Base-by-base conservation (phyloP, 768 basidiomycete genomes). In the Cyathus striatus region DNA sequence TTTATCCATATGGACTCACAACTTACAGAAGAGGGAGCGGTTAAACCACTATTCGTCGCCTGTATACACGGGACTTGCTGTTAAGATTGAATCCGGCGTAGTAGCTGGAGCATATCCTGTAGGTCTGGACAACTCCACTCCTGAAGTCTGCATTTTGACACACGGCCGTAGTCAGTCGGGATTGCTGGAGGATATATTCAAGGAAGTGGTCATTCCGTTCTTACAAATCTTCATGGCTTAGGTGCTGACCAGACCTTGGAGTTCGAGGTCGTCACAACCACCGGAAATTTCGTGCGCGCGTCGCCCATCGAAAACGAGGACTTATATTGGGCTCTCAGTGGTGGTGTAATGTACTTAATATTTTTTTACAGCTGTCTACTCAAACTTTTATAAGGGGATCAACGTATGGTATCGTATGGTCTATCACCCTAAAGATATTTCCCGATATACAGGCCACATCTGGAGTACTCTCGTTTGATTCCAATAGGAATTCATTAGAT, bases 261-360 rank as follows among this genome's bases (percentile, higher is more conserved):
- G 23, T 61, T 66, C 45, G 64, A 64, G 27, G 57, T 71, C 12
- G 62, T 72, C 17, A 72, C 70, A 2, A 63, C 72, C 1, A 56
- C 62, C 38, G 72, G 70, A 7, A 23, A 55, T 16, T 55, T 56
- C 40, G 50, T 49, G 40, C 59, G 50, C 47, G 63, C 48, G 41
- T 62, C 42, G 53, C 59, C 47, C 53, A 64, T 52, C 38, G 44
- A 65, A 38, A 66, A 72, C 38, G 25, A 41, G 7, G 68, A 72
- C 39, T 56, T 73, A 0, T 72, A 64, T 51, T 73, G 61, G 54
- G 70, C 69, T 3, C 50, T 73, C 3, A 57, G 52, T 25, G 59
- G 58, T 21, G 62, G 60, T 12, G 60, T 57, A 26, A 25, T 17
- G 12, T 32, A 12, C 3, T 12, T 17, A n/a, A 20, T 37, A 37